Evolutionary conservation across 1,139 yeast genomes (phyloP).

Genomic region (Blastobotrys illinoisensis): DNA sequence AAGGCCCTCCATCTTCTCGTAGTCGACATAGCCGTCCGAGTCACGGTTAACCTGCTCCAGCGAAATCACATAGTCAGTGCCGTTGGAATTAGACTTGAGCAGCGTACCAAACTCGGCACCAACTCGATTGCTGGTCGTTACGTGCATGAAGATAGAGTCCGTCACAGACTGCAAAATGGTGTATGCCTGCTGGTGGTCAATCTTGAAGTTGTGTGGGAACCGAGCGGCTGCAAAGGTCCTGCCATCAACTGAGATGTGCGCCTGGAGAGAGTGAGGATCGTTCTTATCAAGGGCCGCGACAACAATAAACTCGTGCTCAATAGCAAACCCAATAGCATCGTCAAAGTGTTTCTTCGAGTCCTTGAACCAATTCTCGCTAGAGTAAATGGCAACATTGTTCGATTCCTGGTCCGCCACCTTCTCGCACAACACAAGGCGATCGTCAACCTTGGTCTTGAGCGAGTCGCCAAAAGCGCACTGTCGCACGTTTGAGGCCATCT

Average conservation of each 20-base stretch:
- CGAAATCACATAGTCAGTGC: conserved; percentile 79
- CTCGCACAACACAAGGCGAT: conserved; percentile 61
- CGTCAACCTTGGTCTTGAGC: conserved; percentile 37
- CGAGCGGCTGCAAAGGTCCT: conserved; percentile 66
- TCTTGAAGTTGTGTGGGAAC: conserved; percentile 65
- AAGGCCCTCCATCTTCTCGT: conserved; percentile 76
- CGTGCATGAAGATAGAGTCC: conserved; percentile 75
- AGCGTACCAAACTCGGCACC: conserved; percentile 70
- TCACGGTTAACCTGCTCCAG: conserved; percentile 75
- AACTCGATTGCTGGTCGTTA: conserved; percentile 52
- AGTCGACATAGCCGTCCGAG: conserved; percentile 72
- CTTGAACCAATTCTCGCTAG: conserved; percentile 52
- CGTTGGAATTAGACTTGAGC: conserved; percentile 91
- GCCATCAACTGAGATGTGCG: conserved; percentile 83
- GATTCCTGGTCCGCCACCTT: conserved; percentile 33
- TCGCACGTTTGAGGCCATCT: conserved; percentile 46
- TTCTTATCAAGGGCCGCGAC: conserved; percentile 48
- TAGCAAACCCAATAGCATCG: conserved; percentile 58
- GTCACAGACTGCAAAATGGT: conserved; percentile 75
- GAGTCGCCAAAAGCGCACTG: conserved; percentile 66
- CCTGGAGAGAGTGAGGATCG: conserved; percentile 45
- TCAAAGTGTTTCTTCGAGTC: conserved; percentile 40
- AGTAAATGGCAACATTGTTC: conserved; percentile 13
- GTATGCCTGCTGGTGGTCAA: conserved; percentile 68
- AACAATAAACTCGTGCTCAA: conserved; percentile 60